A percentile compares a stretch with the other conserved stretches of the same genome.
These are phyloP conservation scores for Acidiella bohemica DNA, from an alignment of 495 filamentous ascomycete genomes.

Conservation along the genomic window DNA sequence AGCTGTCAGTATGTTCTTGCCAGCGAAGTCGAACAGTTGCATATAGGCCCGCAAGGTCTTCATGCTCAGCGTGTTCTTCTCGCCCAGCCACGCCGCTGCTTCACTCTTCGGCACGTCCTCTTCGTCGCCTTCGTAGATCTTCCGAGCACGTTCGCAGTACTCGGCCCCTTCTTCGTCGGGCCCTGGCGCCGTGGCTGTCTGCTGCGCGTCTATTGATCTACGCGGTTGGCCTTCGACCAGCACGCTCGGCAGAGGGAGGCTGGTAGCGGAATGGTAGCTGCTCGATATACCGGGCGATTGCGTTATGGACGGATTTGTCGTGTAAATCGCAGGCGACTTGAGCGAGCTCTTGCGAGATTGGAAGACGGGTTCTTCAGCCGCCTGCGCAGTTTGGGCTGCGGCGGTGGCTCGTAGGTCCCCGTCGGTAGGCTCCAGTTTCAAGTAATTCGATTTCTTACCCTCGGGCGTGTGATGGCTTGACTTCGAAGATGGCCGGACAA, in stretches of 20 bases:
- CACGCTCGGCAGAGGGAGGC: constrained; percentile 33
- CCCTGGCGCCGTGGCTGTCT: background rate
- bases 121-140: constrained; percentile 78
- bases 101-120: constrained; percentile 59
- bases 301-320: background rate
- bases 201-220: constrained; percentile 4
- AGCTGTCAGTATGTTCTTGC: constrained; percentile 65
- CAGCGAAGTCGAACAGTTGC: constrained; percentile 76
- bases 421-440: constrained; percentile 29
- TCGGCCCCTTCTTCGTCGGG: constrained; percentile 29
- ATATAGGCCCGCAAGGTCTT: constrained; percentile 73
- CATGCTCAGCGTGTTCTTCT: constrained; percentile 50
- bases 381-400: constrained; percentile 20
- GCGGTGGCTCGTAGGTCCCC: no score
- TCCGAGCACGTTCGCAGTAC: constrained; percentile 58
- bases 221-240: constrained; percentile 29
- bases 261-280: constrained; percentile 36
- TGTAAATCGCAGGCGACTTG: background rate
- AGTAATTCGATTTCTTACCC: constrained; percentile 20
- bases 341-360: constrained; percentile 3
- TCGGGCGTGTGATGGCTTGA: constrained; percentile 18
- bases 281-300: constrained; percentile 34
- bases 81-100: constrained; percentile 82
- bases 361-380: background rate
- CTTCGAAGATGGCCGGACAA: constrained; percentile 13